A percentile compares a stretch with the other conserved stretches of the same genome.
These are phyloP conservation scores for Candida pini DNA, from an alignment of 805 yeast genomes.

Conservation along the genomic window DNA sequence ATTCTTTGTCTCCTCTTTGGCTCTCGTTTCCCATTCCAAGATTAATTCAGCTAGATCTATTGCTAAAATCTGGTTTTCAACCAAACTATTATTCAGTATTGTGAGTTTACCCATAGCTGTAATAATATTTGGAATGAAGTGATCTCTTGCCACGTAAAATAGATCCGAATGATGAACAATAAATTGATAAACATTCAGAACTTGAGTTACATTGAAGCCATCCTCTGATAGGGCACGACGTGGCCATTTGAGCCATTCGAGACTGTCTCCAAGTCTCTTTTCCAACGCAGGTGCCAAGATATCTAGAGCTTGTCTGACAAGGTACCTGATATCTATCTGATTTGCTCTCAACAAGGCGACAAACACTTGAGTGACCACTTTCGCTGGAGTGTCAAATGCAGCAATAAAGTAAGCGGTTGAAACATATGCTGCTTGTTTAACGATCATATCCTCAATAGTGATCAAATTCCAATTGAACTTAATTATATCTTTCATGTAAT, in stretches of 20 bases:
- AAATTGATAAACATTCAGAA: slow-evolving; percentile 81
- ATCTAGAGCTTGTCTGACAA: slow-evolving; percentile 85
- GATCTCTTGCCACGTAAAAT: slow-evolving; percentile 82
- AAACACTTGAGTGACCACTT: slow-evolving; percentile 86
- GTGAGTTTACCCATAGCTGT: slow-evolving; percentile 90
- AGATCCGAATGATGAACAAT: slow-evolving; percentile 80
- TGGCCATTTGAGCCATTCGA: slow-evolving; percentile 90
- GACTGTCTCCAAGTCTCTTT: slow-evolving; percentile 54
- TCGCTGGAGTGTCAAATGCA: slow-evolving; percentile 81
- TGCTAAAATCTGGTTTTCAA: slow-evolving; percentile 79
- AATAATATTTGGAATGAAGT: slow-evolving; percentile 81
- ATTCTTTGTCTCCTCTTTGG: slow-evolving; percentile 26
- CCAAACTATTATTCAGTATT: slow-evolving; percentile 65
- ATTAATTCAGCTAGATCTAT: slow-evolving; percentile 86
- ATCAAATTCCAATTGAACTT: slow-evolving; percentile 93
- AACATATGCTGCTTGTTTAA: slow-evolving; percentile 91
- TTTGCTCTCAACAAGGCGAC: slow-evolving; percentile 83
- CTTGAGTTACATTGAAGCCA: slow-evolving; percentile 80
- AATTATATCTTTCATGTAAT: slow-evolving; percentile 74
- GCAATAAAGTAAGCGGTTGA: slow-evolving; percentile 82
- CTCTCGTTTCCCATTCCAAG: slow-evolving; percentile 74
- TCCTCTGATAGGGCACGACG: slow-evolving; percentile 88
- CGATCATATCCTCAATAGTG: slow-evolving; percentile 78
- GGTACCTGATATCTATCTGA: slow-evolving; percentile 74
- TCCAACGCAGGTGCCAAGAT: slow-evolving; percentile 83